Percentiles rank a stretch among this genome's conserved stretches.
Evolutionary conservation across 2,329 filamentous ascomycete species (phyloP).

Genomic region (Cryphonectria nitschkei): DNA sequence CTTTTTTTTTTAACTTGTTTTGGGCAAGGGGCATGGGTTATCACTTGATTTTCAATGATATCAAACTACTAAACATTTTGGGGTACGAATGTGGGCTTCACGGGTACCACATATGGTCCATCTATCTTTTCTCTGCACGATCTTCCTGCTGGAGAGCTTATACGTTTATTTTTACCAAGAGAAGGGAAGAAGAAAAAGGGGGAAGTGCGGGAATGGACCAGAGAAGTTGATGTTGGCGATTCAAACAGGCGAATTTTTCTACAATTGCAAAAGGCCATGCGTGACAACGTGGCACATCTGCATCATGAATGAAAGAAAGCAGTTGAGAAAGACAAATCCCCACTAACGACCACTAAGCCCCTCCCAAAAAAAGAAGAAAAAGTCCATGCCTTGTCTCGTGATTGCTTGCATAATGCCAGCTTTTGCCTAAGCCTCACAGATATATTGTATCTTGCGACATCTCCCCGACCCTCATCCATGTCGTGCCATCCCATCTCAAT

Average conservation of each 20-base stretch:
- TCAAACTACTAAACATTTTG: conserved; percentile 19
- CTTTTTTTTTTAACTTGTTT: not conserved
- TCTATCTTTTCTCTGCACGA: not conserved
- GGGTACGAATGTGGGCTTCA: conserved; percentile 1
- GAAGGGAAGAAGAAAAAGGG: not conserved
- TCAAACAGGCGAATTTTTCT: not conserved
- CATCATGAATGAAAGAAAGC: not conserved
- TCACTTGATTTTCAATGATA: conserved; percentile 20
- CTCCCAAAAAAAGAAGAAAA: too few species aligned
- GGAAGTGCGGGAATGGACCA: not conserved
- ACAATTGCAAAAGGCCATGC: not conserved
- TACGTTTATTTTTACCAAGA: not conserved
- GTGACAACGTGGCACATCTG: not conserved
- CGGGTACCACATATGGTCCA: conserved; percentile 20
- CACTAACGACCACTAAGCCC: not conserved
- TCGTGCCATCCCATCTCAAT: not conserved
- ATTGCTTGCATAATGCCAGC: not conserved
- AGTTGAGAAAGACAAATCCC: not conserved
- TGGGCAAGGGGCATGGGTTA: conserved; percentile 1
- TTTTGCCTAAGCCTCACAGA: not conserved
- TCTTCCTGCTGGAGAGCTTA: conserved; percentile 3
- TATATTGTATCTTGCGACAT: not conserved
- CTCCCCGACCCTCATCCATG: not conserved
- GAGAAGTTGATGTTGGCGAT: not conserved
- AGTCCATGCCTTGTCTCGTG: too few species aligned